Conservation (phyloP, 352 stramenopile species). For the Globisporangium splendens region DNA sequence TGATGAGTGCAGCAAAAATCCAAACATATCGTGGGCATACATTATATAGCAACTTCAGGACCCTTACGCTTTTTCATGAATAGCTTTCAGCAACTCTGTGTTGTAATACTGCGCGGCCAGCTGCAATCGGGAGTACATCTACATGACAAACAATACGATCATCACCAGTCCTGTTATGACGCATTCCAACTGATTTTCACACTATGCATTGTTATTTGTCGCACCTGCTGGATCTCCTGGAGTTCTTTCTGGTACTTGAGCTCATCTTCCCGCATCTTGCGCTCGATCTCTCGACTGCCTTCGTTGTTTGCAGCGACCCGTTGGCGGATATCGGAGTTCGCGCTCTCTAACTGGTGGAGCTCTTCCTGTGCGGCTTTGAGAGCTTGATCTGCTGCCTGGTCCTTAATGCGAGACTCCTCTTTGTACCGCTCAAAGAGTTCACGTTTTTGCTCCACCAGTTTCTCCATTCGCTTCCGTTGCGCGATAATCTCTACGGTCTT, state of each 20-base stretch:
- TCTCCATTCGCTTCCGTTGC: slow-evolving; percentile 68
- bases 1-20: background rate
- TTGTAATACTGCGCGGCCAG: slow-evolving; percentile 70
- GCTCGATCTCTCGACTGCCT: slow-evolving; percentile 52
- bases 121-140: slow-evolving; percentile 73
- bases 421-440: slow-evolving; percentile 64
- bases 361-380: slow-evolving; percentile 50
- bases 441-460: slow-evolving; percentile 66
- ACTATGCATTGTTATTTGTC: slow-evolving; percentile 1
- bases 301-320: slow-evolving; percentile 51
- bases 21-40: background rate
- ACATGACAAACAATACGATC: slow-evolving; percentile 2
- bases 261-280: slow-evolving; percentile 63
- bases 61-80: slow-evolving; percentile 31
- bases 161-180: slow-evolving; percentile 2
- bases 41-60: slow-evolving; percentile 3
- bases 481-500: slow-evolving; percentile 52
- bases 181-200: background rate
- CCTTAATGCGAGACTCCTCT: slow-evolving; percentile 58
- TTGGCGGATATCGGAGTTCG: slow-evolving; percentile 45
- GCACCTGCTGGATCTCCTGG: slow-evolving; percentile 56
- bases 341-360: slow-evolving; percentile 46
- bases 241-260: slow-evolving; percentile 62
- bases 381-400: slow-evolving; percentile 54
- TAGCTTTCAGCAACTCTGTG: slow-evolving; percentile 46